A percentile compares a stretch with the other conserved stretches of the same genome.
Conservation (phyloP, 1,284 basidiomycete genomes). For the Exsudoporus floridanus region DNA sequence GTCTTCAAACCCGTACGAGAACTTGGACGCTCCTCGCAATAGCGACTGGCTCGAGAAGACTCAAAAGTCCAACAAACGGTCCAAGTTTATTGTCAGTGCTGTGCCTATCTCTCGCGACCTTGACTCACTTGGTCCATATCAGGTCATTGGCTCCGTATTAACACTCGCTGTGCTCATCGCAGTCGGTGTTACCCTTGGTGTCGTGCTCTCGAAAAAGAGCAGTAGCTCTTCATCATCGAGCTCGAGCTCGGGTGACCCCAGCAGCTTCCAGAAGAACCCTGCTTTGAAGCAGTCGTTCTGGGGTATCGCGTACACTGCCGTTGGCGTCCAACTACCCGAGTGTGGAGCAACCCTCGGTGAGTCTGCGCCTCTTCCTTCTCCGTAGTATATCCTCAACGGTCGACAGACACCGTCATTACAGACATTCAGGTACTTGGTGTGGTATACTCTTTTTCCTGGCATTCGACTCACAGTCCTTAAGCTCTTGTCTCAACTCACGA, state of each 20-base stretch:
- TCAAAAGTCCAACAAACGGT: slow-evolving; percentile 29
- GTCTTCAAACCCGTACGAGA: slow-evolving; percentile 24
- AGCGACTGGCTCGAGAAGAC: slow-evolving; percentile 37
- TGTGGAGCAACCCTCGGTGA: slow-evolving; percentile 50
- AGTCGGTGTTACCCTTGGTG: slow-evolving; percentile 33
- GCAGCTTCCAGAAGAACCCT: slow-evolving; percentile 61
- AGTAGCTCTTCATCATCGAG: neutral
- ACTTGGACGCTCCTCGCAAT: slow-evolving; percentile 27
- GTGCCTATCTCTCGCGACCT: neutral
- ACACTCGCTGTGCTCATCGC: slow-evolving; percentile 29
- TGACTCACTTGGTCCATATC: neutral
- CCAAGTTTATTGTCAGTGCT: slow-evolving; percentile 35
- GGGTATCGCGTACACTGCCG: slow-evolving; percentile 74
- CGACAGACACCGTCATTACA: slow-evolving; percentile 43
- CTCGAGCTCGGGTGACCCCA: slow-evolving; percentile 58
- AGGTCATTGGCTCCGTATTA: slow-evolving; percentile 38
- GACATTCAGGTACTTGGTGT: slow-evolving; percentile 47
- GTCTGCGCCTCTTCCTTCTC: slow-evolving; percentile 15
- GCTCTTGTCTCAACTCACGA: slow-evolving; percentile 59
- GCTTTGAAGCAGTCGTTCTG: slow-evolving; percentile 65
- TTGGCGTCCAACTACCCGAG: slow-evolving; percentile 49
- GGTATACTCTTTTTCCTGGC: neutral
- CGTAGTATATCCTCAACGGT: slow-evolving; percentile 1
- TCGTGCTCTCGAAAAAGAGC: slow-evolving; percentile 36
- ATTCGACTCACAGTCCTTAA: slow-evolving; percentile 27